Base-by-base conservation (phyloP, 306 rosid species). In the Arachis stenosperma region DNA sequence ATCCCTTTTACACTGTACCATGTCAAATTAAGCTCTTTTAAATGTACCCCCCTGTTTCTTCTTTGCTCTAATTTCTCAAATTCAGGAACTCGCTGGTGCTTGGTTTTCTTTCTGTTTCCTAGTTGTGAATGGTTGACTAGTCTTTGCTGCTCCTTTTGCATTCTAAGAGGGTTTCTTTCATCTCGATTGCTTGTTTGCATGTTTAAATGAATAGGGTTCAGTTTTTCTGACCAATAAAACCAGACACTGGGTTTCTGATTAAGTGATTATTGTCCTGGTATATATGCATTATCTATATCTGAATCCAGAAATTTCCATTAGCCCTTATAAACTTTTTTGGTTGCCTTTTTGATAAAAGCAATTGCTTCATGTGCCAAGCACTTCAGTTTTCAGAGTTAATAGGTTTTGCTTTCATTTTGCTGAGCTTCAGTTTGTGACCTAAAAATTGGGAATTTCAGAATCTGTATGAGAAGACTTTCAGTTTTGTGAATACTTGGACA, bases 181-280 rank as follows among this genome's bases (percentile, higher is more conserved):
- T 69, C 12, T 47, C 9, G 13, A 47, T 47, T 47, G 53, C 29
- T 11, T 56, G 11, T 29, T 5, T 7, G 50, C 36, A 54, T 47
- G 5, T 47, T 67, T 47, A 46, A 22, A 22, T 22, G 27, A 22
- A 14, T 15, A 3, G 62, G 62, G 55, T 60, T 40, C 8, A 39
- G 2, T 76, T 17, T 76, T 76, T 48, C 47, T 68, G 70, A 76
- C 13, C 60, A 40, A 58, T 59, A 27, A 43, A 39, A 36, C 47
- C 48, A 7, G 43, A 69, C 8, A 50, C 15, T 37, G 13, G 68
- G 36, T 6, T 57, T 46, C 40, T 56, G 39, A 5, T 50, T 52
- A 22, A 37, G 52, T 69, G 59, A 11, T 69, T 75, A 53, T 0
- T 15, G 37, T 9, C 0, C 6, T 29, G 40, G 29, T 40, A 17